Evolutionary conservation across 2,329 filamentous ascomycete genomes (phyloP).

Genomic region (Cylindrodendrum hubeiense): DNA sequence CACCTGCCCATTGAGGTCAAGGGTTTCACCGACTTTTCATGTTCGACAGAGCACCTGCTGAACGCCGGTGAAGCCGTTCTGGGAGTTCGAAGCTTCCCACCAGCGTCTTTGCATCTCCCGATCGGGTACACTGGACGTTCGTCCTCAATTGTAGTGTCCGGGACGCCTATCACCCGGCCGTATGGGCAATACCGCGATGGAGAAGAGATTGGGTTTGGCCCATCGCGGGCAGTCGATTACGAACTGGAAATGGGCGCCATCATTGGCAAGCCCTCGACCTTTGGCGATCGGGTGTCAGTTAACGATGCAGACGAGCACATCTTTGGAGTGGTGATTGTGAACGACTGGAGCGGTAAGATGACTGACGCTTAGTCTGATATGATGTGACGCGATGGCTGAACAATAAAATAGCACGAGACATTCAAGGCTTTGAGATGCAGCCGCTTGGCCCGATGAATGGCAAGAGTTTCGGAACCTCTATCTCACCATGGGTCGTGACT

Average conservation of each 20-base stretch:
- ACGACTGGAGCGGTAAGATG: constrained; percentile 70
- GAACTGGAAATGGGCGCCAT: constrained; percentile 60
- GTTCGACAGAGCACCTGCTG: constrained; percentile 63
- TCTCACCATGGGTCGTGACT: constrained; percentile 73
- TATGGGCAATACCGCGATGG: constrained; percentile 55
- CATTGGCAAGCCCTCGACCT: constrained; percentile 54
- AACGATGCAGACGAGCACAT: constrained; percentile 69
- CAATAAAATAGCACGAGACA: constrained; percentile 62
- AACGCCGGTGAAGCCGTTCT: constrained; percentile 60
- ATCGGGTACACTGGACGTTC: constrained; percentile 67
- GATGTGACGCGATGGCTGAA: constrained; percentile 24
- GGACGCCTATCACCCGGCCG: constrained; percentile 61
- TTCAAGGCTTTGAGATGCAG: constrained; percentile 71
- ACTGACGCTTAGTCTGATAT: constrained; percentile 40
- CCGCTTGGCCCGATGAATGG: constrained; percentile 72
- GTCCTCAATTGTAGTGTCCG: constrained; percentile 64
- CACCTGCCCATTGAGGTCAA: constrained; percentile 68
- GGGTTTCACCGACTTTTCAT: constrained; percentile 64
- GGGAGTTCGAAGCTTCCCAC: constrained; percentile 53
- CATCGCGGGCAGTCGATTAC: constrained; percentile 53
- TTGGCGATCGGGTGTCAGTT: constrained; percentile 52
- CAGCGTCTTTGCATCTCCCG: constrained; percentile 62
- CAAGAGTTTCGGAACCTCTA: constrained; percentile 70
- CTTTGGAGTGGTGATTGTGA: constrained; percentile 72
- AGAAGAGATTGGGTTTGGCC: constrained; percentile 39